A percentile compares a stretch with the other conserved stretches of the same genome.
These are phyloP conservation scores for Pseudoturritis turrita DNA, from an alignment of 345 rosid genomes.

Conservation along the genomic window DNA sequence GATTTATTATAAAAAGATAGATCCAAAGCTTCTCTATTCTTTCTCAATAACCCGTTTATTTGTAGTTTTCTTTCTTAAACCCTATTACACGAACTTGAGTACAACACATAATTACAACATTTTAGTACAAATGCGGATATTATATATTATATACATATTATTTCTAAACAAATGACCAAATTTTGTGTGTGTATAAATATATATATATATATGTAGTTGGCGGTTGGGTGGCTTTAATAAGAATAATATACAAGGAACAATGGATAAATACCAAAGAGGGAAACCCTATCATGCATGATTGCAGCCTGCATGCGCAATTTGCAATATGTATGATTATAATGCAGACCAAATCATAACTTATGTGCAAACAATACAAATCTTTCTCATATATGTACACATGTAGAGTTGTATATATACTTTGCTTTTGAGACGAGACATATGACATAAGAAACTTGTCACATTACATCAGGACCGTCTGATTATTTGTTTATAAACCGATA, in stretches of 20 bases:
- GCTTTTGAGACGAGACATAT: conserved; percentile 10
- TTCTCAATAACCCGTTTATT: not conserved
- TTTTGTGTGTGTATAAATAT: not conserved
- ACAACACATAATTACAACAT: not conserved
- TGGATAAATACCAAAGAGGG: conserved; percentile 12
- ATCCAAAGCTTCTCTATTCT: not conserved
- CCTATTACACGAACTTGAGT: not conserved
- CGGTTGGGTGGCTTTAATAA: conserved; percentile 19
- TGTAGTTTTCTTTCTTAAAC: not conserved
- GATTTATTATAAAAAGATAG: no score
- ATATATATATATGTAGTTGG: conserved; percentile 21
- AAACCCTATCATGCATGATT: conserved; percentile 36
- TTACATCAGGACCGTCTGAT: conserved; percentile 7
- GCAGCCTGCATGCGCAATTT: conserved; percentile 34
- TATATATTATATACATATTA: not conserved
- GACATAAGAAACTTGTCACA: conserved; percentile 25
- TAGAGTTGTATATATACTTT: not conserved
- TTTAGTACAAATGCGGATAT: not conserved
- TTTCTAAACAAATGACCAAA: not conserved
- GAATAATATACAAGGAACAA: conserved; percentile 2
- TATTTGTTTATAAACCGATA: not conserved
- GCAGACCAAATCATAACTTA: conserved; percentile 25
- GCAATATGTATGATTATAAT: conserved; percentile 8
- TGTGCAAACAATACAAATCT: not conserved
- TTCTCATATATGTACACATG: not conserved